phyloP scores from a whole-genome alignment of 2,329 filamentous ascomycete species.

The Aspergillus sp. region DNA sequence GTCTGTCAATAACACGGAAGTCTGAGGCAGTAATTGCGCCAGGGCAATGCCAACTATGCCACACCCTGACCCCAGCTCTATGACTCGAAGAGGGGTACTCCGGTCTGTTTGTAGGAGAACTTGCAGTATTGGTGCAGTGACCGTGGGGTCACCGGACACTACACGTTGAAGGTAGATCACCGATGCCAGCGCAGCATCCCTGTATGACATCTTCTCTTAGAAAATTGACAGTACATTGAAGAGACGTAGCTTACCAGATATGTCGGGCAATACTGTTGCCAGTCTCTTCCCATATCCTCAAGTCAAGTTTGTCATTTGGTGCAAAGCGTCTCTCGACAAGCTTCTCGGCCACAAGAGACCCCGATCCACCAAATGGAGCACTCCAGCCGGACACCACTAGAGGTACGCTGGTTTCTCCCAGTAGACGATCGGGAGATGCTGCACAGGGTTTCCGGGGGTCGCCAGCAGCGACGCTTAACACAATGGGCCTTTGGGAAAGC shows the following conservation, averaged over 20 bases:
- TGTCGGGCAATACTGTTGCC: conserved; percentile 72
- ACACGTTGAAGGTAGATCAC: conserved; percentile 52
- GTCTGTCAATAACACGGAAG: conserved; percentile 63
- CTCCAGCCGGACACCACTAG: conserved; percentile 60
- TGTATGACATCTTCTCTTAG: conserved; percentile 20
- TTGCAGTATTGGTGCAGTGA: conserved; percentile 28
- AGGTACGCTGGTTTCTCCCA: conserved; percentile 30
- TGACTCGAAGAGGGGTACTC: conserved; percentile 44
- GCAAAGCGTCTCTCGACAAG: conserved; percentile 57
- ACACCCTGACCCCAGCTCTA: conserved; percentile 69
- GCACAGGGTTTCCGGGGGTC: conserved; percentile 7
- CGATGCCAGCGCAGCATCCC: conserved; percentile 61
- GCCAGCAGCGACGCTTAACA: conserved; percentile 26
- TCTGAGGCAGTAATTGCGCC: conserved; percentile 52
- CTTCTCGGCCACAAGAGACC: conserved; percentile 46
- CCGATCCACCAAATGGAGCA: conserved; percentile 39
- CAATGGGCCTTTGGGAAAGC: conserved; percentile 24
- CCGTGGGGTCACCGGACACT: conserved; percentile 28
- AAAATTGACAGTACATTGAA: not conserved
- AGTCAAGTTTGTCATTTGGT: conserved; percentile 36
- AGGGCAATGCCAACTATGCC: conserved; percentile 68
- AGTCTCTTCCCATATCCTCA: conserved; percentile 66
- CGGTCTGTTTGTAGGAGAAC: conserved; percentile 30
- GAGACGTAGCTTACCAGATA: conserved; percentile 56
- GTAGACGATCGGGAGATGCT: conserved; percentile 17